These are phyloP conservation scores for Phytophthora cactorum DNA, from an alignment of 352 stramenopile species.

Conservation along the genomic window DNA sequence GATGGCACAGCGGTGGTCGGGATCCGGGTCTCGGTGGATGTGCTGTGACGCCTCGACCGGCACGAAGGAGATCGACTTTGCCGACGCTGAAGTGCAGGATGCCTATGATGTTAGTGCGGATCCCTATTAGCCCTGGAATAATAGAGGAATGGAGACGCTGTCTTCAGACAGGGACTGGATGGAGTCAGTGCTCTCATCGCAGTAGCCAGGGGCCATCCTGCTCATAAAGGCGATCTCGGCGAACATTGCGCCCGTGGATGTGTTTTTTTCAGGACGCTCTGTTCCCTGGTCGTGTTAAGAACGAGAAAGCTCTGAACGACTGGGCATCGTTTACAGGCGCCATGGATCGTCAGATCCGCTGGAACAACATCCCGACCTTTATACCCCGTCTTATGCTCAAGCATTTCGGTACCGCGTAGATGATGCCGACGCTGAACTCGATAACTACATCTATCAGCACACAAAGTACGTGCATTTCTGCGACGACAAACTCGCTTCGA, in stretches of 20 bases:
- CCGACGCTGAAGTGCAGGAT: conserved; percentile 69
- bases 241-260: conserved; percentile 70
- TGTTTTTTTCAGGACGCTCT: conserved; percentile 72
- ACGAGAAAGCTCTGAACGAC: conserved; percentile 64
- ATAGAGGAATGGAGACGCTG: conserved; percentile 62
- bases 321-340: conserved; percentile 76
- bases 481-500: conserved; percentile 62
- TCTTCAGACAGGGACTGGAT: conserved; percentile 76
- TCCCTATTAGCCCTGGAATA: conserved; percentile 79
- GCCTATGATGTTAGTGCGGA: conserved; percentile 81
- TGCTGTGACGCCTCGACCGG: conserved; percentile 75
- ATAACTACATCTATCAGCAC: conserved; percentile 70
- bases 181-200: conserved; percentile 69
- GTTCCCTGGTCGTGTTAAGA: conserved; percentile 78
- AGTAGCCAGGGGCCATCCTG: conserved; percentile 62
- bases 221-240: conserved; percentile 75
- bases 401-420: conserved; percentile 84
- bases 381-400: conserved; percentile 88
- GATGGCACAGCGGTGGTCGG: no score
- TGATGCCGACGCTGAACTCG: conserved; percentile 65
- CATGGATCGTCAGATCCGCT: conserved; percentile 76
- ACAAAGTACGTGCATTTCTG: conserved; percentile 64
- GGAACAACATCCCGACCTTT: conserved; percentile 72
- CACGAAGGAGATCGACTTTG: conserved; percentile 69
- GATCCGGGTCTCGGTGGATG: conserved; percentile 66